Conservation (phyloP, 208 protist genomes). For the Leptomonas seymouri region DNA sequence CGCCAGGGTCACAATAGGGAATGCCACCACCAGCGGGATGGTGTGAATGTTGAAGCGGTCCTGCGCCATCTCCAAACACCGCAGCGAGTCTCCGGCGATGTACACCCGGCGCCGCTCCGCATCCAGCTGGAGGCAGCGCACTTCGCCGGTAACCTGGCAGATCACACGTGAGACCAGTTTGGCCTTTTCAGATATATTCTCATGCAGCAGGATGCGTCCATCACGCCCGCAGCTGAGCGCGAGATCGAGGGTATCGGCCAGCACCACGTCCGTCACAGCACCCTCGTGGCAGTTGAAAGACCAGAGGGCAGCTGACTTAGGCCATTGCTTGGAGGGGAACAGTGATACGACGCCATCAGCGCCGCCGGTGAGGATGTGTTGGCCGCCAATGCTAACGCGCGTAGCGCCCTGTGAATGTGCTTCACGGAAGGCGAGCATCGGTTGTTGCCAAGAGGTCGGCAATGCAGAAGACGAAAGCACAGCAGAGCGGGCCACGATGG, state of each 20-base stretch:
- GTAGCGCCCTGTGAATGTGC: conserved; percentile 57
- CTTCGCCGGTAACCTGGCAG: conserved; percentile 80
- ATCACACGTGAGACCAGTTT: conserved; percentile 59
- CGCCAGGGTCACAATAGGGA: conserved; percentile 63
- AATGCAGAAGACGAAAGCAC: too few species aligned
- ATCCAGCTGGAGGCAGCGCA: conserved; percentile 77
- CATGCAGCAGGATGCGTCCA: conserved; percentile 76
- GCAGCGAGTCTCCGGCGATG: conserved; percentile 85
- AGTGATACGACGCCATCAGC: conserved; percentile 78
- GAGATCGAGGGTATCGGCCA: conserved; percentile 48
- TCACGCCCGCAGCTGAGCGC: conserved; percentile 77
- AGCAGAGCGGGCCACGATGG: too few species aligned
- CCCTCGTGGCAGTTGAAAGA: conserved; percentile 70
- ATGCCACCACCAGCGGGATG: conserved; percentile 61
- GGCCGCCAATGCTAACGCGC: conserved; percentile 58
- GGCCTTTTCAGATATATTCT: conserved; percentile 41
- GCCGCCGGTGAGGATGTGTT: conserved; percentile 69
- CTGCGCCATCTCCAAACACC: conserved; percentile 60
- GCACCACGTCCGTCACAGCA: conserved; percentile 63
- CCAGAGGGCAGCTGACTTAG: conserved; percentile 53
- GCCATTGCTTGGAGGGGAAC: conserved; percentile 51
- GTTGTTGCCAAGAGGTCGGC: too few species aligned
- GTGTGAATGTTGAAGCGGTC: conserved; percentile 52
- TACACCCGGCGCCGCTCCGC: conserved; percentile 60
- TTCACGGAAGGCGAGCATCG: conserved; percentile 45